Conservation (phyloP, 192 early-diverging fungal genomes). For the Backusella tuberculispora region DNA sequence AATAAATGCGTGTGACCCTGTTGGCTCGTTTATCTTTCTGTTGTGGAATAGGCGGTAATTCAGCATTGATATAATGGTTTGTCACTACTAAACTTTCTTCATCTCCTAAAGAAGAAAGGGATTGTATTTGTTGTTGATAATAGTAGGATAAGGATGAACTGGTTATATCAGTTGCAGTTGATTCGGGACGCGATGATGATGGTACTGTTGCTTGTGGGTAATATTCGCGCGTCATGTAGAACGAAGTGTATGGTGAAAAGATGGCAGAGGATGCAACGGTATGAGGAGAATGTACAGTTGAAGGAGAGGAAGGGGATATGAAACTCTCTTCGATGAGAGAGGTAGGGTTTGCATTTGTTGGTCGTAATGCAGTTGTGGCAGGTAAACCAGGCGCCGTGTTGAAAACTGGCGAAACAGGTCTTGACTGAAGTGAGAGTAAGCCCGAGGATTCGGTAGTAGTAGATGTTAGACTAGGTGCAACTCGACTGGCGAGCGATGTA, state of each 20-base stretch:
- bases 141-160: not conserved
- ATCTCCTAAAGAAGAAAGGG: not conserved
- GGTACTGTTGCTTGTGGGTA: not conserved
- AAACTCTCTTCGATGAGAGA: not conserved
- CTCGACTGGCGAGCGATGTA: not conserved
- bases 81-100: not conserved
- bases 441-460: not conserved
- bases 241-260: not conserved
- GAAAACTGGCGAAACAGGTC: not conserved
- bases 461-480: not conserved
- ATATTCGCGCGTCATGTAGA: not conserved
- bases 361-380: not conserved
- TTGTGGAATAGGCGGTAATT: slow-evolving; percentile 22
- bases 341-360: not conserved
- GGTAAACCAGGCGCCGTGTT: not conserved
- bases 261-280: slow-evolving; percentile 1
- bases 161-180: not conserved
- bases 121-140: slow-evolving; percentile 8
- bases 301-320: not conserved
- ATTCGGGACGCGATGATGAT: not conserved
- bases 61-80: slow-evolving; percentile 23
- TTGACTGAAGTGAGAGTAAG: not conserved
- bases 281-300: not conserved
- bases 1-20: slow-evolving; percentile 6
- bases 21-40: not conserved